phyloP scores from a whole-genome alignment of 306 rosid genomes.

The Glycine soja region DNA sequence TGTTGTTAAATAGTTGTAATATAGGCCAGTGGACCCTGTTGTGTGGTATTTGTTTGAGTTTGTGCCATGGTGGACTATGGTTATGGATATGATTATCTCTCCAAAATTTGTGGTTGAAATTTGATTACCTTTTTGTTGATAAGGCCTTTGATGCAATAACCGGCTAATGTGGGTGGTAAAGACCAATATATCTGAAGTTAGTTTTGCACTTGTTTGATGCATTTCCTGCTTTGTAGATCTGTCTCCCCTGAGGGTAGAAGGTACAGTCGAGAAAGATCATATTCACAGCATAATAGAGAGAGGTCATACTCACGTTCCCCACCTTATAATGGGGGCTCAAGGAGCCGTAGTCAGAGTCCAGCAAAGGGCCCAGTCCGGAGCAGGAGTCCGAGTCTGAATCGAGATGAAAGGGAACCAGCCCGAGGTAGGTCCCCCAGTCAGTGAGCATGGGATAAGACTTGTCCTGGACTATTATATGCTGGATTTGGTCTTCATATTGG shows the following conservation, averaged over 20 bases:
- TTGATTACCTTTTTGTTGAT: not conserved
- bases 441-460: constrained; percentile 44
- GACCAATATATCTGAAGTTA: not conserved
- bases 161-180: constrained; percentile 20
- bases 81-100: constrained; percentile 28
- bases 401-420: constrained; percentile 52
- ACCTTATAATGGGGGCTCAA: constrained; percentile 68
- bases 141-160: not conserved
- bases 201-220: not conserved
- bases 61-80: not conserved
- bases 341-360: constrained; percentile 81
- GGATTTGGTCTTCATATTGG: constrained; percentile 41
- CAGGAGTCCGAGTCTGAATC: constrained; percentile 60
- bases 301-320: constrained; percentile 79
- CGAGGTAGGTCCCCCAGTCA: constrained; percentile 75
- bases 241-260: constrained; percentile 75
- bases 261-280: constrained; percentile 70
- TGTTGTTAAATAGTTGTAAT: not conserved
- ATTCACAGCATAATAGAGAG: constrained; percentile 61
- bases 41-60: not conserved
- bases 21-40: not conserved
- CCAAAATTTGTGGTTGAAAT: not conserved
- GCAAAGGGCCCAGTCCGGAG: constrained; percentile 58
- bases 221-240: constrained; percentile 60
- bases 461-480: constrained; percentile 31